Base-by-base conservation (phyloP, 176 grass and related monocot species). In the Ensete glaucum region DNA sequence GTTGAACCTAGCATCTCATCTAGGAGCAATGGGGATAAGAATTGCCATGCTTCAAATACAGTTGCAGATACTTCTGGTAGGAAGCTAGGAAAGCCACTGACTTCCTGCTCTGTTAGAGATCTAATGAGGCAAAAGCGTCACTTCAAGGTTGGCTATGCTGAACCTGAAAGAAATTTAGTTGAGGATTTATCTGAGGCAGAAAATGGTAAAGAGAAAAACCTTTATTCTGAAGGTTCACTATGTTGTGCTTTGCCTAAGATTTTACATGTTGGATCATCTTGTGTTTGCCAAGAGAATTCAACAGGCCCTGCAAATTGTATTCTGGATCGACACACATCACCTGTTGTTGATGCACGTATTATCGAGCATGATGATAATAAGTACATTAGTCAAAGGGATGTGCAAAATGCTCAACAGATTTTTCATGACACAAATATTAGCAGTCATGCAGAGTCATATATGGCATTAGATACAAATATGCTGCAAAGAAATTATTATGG, bases 71-170 rank as follows among this genome's bases (percentile, higher is more conserved):
- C 86, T 84, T 86, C 83, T 84, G 57, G 52, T 82, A 70, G 29
- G 25, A 79, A 69, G 73, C 68, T 77, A 71, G 75, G 81, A 74
- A 57, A 86, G 75, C 59, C 65, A 68, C 64, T 78, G 77, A 21
- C 53, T 23, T 54, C 73, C 22, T 77, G 80, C 81, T 97, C 93
- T 87, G 71, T 93, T 73, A 93, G 93, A 53, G 93, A 97, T 62
- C 83, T 93, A 51, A 97, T 97, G 93, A 93, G 90, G 43, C 85
- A 67, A 78, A 91, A 75, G 70, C 84, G 90, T 70, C 84, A 66
- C 79, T 88, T 81, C 77, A 82, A 16, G 54, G 64, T 55, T 87
- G 90, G 86, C 73, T 78, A 81, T 26, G 83, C 75, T 74, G 84
- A 90, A 56, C 84, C 87, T 85, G 85, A 78, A 80, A 90, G 68